Evolutionary conservation across 2,329 filamentous ascomycete genomes (phyloP), one percentile per base, ranked within the genome.

Genomic region (Alternaria viburni): DNA sequence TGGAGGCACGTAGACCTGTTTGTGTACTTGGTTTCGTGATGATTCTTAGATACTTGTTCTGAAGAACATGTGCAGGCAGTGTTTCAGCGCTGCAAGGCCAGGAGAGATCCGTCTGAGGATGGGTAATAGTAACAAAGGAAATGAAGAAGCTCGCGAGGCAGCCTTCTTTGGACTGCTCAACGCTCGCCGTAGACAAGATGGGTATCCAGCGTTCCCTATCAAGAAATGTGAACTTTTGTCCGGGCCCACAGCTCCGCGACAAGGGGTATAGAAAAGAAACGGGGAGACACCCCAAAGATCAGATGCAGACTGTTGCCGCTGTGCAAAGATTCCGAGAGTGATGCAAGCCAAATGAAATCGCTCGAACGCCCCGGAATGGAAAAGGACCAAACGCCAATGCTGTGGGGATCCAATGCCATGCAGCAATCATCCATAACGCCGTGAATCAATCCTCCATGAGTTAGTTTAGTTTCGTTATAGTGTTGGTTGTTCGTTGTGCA

Each of bases 381-480:
- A 73, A 69, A 67, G 63, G 64, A 59, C 66, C 64, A 65, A 78
- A 79, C 75, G 72, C 77, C 77, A 64, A 72, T 75, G 74, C 74
- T 74, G 68, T 74, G 70, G 62, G 68, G 65, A 66, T 66, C 65
- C 71, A 68, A 73, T 74, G 70, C 71, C 69, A 74, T 74, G 72
- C 72, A 74, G 68, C 69, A 74, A 67, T 71, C 70, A 70, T 75
- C 64, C 72, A 70, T 71, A 78, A 80, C 78, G 76, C 78, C 77
- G 58, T 77, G 59, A 70, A 64, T 77, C 71, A 71, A 69, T 72
- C 72, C 73, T 72, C 77, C 78, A 65, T 80, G 62, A 75, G 65
- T 65, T 67, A 66, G 69, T 67, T 69, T 61, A 69, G 67, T 66
- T 74, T 79, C 74, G 64, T 79, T 63, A 72, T 68, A 66, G 74